Evolutionary conservation across 768 basidiomycete genomes (phyloP), one percentile per base, ranked within the genome.

Genomic region (Chlorophyllum brunneum): DNA sequence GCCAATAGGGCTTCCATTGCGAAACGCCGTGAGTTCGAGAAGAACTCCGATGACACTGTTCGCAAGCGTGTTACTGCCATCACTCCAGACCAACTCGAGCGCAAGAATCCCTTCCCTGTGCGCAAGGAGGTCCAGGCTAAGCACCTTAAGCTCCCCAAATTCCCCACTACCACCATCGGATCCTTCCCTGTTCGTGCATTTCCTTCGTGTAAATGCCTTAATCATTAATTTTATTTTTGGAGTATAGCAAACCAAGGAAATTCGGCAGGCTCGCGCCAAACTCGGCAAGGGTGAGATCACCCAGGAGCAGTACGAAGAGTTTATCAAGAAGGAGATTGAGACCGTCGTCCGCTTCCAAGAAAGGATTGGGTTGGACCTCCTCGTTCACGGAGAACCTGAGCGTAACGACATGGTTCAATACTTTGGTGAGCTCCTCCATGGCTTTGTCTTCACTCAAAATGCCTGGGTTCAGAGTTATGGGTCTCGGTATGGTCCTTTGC

Each of bases 351-450:
- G 84, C 58, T 95, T 98, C 92, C 97, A 99, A 73, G 95, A 98
- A 79, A 85, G 82, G 71, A 81, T 94, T 59, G 95, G 91, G 59
- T 85, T 99, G 61, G 97, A 99, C 72, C 81, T 99, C 54, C 81
- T 98, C 62, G 97, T 99, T 56, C 97, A 99, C 71, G 97, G 97
- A 65, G 97, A 99, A 72, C 90, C 95, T 48, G 95, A 99, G 78
- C 85, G 95, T 64, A 98, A 98, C 70, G 95, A 98, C 81, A 98
- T 98, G 95, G 95, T 97, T 57, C 95, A 98, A 76, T 99, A 99
- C 84, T 99, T 98, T 61, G 97, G 97, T 59, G 97, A 99, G 72
- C 89, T 85, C 67, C 79, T 99, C 58, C 75, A 81, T 45, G 97
- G 97, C 59, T 98, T 99, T 67, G 91, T 90, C 70, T 99, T 99